Evolutionary conservation across 2,329 filamentous ascomycete species (phyloP), one percentile per base, ranked within the genome.

Genomic region (Ophiostoma tasmaniense): DNA sequence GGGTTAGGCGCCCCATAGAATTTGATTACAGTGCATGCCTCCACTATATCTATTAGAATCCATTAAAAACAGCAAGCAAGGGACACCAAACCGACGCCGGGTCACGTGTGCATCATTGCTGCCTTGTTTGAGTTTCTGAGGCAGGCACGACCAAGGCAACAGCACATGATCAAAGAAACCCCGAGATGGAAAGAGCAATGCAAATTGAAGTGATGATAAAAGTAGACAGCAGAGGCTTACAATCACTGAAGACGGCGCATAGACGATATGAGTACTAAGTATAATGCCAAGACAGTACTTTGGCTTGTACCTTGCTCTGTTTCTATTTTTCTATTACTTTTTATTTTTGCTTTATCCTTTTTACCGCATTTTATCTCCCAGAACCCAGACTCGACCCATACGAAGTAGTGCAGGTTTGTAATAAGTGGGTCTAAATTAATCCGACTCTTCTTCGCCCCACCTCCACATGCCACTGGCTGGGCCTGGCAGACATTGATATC

Each of bases 61-160:
- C 37, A 39, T 39, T 14, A 13, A 14, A 28, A 22, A n/a, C 17
- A 22, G 22, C 22, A 55, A 55, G n/a, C 37, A 39, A 14, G 50
- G 50, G 17, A 55, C 70, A 68, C 68, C 70, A 71, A 68, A 65
- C 25, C 35, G 42, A 65, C 70, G 70, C 70, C 70, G 17, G 64
- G 50, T 67, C 70, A 71, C 70, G 70, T 71, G 70, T 28, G 30
- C 13, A 22, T 65, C 14, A 45, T 25, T 8, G 2, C n/a, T 22
- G n/a, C 8, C 3, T 7, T 10, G 3, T 55, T 3, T 13, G 3
- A 3, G 11, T 22, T 25, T 8, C 5, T n/a, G 8, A 25, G 13
- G n/a, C 50, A 55, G 22, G 50, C 50, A 10, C 50, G n/a, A 25
- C 50, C 14, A 22, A 10, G 8, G 50, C 50, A 25, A 25, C 5